Evolutionary conservation across 306 rosid genomes (phyloP).

Genomic region (Myrica gale): DNA sequence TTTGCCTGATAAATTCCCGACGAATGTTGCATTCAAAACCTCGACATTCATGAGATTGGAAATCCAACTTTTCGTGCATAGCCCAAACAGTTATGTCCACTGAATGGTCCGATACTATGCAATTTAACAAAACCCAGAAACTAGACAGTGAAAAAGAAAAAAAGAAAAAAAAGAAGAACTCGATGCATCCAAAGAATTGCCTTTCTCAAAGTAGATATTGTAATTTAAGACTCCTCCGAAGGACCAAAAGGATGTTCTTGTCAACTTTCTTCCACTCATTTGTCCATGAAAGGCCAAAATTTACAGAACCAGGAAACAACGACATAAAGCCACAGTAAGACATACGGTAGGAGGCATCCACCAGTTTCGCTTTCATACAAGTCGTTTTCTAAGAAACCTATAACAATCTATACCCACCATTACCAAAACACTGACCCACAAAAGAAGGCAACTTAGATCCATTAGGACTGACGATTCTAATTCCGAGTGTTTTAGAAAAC

Average conservation of each 20-base stretch:
- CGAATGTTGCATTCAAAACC: background rate
- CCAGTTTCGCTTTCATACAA: background rate
- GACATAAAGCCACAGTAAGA: background rate
- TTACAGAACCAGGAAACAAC: conserved; percentile 23
- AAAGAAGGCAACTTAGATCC: conserved; percentile 4
- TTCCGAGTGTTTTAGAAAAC: background rate
- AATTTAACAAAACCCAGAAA: background rate
- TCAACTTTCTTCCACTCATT: conserved; percentile 10
- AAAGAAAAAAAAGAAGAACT: background rate
- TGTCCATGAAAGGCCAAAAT: conserved; percentile 21
- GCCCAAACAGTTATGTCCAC: background rate
- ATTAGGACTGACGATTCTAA: background rate
- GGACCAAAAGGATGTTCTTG: conserved; percentile 14
- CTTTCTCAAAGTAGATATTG: conserved; percentile 6
- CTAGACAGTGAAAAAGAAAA: background rate
- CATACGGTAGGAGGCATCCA: background rate
- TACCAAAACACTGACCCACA: conserved; percentile 13
- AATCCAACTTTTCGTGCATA: background rate
- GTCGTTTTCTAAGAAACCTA: conserved; percentile 13
- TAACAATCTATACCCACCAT: background rate
- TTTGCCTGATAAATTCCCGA: background rate
- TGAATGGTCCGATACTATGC: background rate
- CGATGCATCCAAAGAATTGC: background rate
- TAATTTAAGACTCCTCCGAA: conserved; percentile 3
- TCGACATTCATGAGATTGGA: background rate